Evolutionary conservation across 257 asterid species (phyloP).

Genomic region (Fraxinus cuspidata): DNA sequence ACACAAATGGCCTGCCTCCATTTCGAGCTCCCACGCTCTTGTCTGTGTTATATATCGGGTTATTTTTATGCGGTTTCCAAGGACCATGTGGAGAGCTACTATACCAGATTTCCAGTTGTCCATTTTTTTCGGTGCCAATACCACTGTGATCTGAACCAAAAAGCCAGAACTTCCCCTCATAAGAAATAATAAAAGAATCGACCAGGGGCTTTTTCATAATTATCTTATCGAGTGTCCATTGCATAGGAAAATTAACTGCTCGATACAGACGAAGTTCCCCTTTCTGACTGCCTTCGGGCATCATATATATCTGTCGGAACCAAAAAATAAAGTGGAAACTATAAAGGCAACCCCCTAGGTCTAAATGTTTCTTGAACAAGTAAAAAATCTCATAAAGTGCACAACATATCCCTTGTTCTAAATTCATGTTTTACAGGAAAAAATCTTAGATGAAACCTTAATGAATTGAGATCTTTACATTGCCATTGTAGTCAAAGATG

Average conservation of each 20-base stretch:
- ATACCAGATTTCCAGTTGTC: slow-evolving; percentile 88
- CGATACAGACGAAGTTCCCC: slow-evolving; percentile 97
- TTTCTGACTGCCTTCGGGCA: slow-evolving; percentile 86
- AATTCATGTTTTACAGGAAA: background rate
- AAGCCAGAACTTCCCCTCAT: slow-evolving; percentile 79
- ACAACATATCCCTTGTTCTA: background rate
- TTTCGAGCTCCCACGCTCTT: slow-evolving; percentile 85
- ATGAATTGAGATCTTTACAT: slow-evolving; percentile 50
- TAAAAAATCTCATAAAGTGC: background rate
- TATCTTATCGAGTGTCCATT: slow-evolving; percentile 72
- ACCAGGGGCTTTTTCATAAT: slow-evolving; percentile 71
- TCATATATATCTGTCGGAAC: slow-evolving; percentile 73
- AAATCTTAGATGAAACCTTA: background rate
- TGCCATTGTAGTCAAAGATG: slow-evolving; percentile 79
- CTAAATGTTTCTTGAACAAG: background rate
- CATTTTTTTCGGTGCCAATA: slow-evolving; percentile 67
- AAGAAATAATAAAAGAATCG: slow-evolving; percentile 72
- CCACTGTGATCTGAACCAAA: slow-evolving; percentile 91
- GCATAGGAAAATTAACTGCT: slow-evolving; percentile 73
- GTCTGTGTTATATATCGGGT: slow-evolving; percentile 74
- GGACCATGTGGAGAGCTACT: slow-evolving; percentile 87
- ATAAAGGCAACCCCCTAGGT: background rate
- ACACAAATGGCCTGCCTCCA: slow-evolving; percentile 86
- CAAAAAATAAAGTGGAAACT: background rate
- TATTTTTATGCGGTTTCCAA: slow-evolving; percentile 83